Evolutionary conservation across 2,329 filamentous ascomycete species (phyloP).

Genomic region (Ceratocystis papillata): DNA sequence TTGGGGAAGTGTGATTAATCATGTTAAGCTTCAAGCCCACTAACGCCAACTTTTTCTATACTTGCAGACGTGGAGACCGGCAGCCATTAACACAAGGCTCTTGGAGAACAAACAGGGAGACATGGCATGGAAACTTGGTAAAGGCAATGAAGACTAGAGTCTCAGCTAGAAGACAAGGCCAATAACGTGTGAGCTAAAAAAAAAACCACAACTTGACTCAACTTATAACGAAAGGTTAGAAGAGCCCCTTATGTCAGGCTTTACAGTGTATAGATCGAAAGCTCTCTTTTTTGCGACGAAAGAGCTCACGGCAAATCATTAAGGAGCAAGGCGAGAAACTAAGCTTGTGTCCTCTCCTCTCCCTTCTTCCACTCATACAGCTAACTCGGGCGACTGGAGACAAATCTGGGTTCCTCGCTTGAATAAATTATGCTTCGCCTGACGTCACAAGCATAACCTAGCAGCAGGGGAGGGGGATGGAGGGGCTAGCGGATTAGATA

Average conservation of each 20-base stretch:
- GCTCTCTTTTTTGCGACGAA: background rate
- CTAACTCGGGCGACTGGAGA: background rate
- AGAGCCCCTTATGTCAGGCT: too few species aligned
- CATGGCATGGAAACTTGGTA: background rate
- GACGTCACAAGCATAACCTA: conserved; percentile 5
- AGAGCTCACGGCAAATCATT: background rate
- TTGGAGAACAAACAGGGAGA: background rate
- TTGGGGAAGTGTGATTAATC: background rate
- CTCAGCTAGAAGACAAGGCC: background rate
- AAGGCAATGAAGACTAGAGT: background rate
- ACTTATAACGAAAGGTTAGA: too few species aligned
- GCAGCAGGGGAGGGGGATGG: conserved; percentile 1
- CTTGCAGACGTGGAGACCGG: too few species aligned
- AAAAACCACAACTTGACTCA: background rate
- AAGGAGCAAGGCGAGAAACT: conserved; percentile 1
- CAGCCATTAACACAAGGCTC: too few species aligned
- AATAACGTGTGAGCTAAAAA: too few species aligned
- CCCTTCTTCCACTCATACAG: background rate
- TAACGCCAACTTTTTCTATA: too few species aligned
- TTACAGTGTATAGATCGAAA: background rate
- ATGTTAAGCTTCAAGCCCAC: too few species aligned
- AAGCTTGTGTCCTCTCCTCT: background rate
- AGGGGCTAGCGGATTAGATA: background rate
- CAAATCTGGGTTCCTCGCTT: background rate
- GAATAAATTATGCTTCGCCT: background rate